phyloP scores from a whole-genome alignment of 148 eudicot genomes.

The Tetragonia tetragonoides region DNA sequence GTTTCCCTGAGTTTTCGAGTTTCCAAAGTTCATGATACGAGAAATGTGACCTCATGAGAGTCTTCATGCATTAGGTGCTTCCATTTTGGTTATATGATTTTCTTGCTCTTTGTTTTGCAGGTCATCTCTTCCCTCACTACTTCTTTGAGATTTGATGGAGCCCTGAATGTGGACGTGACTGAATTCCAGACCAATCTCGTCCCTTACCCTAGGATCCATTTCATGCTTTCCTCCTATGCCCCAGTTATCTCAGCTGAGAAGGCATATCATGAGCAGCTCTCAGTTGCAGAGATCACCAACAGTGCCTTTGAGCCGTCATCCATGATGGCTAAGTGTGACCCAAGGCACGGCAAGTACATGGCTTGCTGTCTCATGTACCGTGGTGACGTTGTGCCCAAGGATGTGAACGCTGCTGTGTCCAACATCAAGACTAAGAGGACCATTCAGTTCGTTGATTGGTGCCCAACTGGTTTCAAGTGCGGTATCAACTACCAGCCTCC shows the following conservation, averaged over 20 bases:
- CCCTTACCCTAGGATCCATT: slow-evolving; percentile 48
- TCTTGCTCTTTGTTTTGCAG: slow-evolving; percentile 14
- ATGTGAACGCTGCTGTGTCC: slow-evolving; percentile 41
- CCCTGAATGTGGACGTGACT: slow-evolving; percentile 43
- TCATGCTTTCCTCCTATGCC: slow-evolving; percentile 47
- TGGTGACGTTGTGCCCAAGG: slow-evolving; percentile 50
- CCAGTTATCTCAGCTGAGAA: slow-evolving; percentile 37
- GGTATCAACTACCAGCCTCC: slow-evolving; percentile 49
- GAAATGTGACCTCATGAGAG: no score
- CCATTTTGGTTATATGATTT: neutral
- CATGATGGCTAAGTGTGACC: slow-evolving; percentile 53
- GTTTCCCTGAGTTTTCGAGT: no score
- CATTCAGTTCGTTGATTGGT: slow-evolving; percentile 48
- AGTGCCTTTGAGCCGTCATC: slow-evolving; percentile 44
- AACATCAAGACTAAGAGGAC: slow-evolving; percentile 45
- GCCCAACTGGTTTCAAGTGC: slow-evolving; percentile 49
- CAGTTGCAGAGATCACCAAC: slow-evolving; percentile 45
- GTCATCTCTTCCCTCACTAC: slow-evolving; percentile 49
- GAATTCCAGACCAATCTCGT: slow-evolving; percentile 52
- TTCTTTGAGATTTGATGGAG: slow-evolving; percentile 44
- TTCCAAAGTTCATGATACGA: no score
- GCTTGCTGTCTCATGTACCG: slow-evolving; percentile 50
- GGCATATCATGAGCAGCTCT: slow-evolving; percentile 38
- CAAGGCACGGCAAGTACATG: slow-evolving; percentile 52
- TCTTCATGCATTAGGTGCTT: no score